Evolutionary conservation across 345 rosid species (phyloP), one percentile per base, ranked within the genome.

Genomic region (Eucalyptus cloeziana): DNA sequence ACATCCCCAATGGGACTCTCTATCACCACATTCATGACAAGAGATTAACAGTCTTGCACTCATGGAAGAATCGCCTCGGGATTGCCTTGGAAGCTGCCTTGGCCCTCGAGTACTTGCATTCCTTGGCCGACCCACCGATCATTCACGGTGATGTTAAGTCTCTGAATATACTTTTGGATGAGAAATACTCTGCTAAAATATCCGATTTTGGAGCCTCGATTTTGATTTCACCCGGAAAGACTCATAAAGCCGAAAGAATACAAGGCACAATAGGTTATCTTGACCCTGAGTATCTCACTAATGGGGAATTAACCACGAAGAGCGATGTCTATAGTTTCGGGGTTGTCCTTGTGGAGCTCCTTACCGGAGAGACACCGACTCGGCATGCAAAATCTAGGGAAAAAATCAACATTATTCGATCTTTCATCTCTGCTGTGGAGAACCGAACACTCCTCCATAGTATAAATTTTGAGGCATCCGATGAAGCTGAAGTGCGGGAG

Each of bases 291-390:
- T 67, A 67, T 67, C 22, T 67, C 11, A 11, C 0, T 0, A 60
- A 7, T 3, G 4, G 31, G 6, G 67, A 60, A 60, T 60, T 60
- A 60, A 60, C 67, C 31, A 27, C 15, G 0, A 60, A 27, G 8
- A 60, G 67, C 1, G 31, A 60, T 25, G 67, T 60, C 12, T 60
- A 60, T 25, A 56, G 62, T 1, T 56, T 56, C 1, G 30, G 62
- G 30, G 27, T 56, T 2, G 3, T 56, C 13, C 62, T 56, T 1
- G 1, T 56, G 3, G 62, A 56, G 3, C 62, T 56, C 30, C 62
- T 56, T 2, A 56, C 13, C 0, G 62, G 62, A 56, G 12, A 56
- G 5, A 56, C 62, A 0, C 27, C 62, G 0, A 56, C 0, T 56
- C 13, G 1, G 27, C 12, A 2, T 1, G 30, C 13, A 56, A 56